Base-by-base conservation (phyloP, 2,329 filamentous ascomycete species). In the Colletotrichum agaves region DNA sequence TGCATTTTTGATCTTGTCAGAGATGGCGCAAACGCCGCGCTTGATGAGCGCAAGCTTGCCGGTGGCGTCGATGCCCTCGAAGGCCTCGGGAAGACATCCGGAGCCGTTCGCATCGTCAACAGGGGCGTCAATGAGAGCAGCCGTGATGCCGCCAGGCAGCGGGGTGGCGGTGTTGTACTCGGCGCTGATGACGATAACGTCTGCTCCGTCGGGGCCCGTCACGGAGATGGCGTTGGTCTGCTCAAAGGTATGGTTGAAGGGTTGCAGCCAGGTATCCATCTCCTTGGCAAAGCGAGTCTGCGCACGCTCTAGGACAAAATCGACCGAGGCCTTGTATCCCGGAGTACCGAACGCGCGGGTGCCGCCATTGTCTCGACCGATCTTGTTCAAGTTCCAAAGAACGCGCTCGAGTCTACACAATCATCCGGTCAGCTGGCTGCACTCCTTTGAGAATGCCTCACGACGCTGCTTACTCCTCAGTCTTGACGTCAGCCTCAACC, bases 291-390 rank as follows among this genome's bases (percentile, higher is more conserved):
- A 76, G 11, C 74, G 72, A 31, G 65, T 75, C 67, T 73, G 70
- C 8, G 72, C 74, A 7, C 66, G 66, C 23, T 81, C 81, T 5
- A 84, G 76, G 55, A 87, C 77, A 70, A 82, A 86, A 68, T 86
- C 82, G 31, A 83, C 78, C 2, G 83, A 86, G 10, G 84, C 84
- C 57, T 78, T 78, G 76, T 82, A 86, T 6, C 84, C 84, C 3
- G 83, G 83, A 15, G 83, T 78, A 23, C 84, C 84, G 67, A 85
- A 86, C 15, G 84, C 84, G 41, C 84, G 80, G 73, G 85, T 86
- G 15, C 84, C 84, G 27, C 82, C 82, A 70, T 87, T 84, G 43
- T 78, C 77, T 46, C 76, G 75, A 8, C 80, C 84, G 64, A 87
- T 85, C 27, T 78, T 74, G 70, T 86, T 78, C 4, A 87, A 77